phyloP scores from a whole-genome alignment of 169 alveolate species.

The Eimeria brunetti region DNA sequence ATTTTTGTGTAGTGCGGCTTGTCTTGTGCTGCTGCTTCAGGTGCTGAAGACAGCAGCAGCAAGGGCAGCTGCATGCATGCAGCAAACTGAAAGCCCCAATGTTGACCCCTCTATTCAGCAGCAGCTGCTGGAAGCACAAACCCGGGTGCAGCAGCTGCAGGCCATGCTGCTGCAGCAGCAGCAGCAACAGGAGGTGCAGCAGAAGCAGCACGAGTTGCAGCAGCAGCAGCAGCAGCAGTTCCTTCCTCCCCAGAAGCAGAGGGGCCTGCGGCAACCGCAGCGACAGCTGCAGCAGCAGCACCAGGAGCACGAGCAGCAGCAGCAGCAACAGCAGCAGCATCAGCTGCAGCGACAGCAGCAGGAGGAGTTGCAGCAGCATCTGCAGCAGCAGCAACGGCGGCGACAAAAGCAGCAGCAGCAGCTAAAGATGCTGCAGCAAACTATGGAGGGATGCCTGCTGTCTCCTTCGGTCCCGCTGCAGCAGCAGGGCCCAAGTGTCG shows the following conservation, averaged over 20 bases:
- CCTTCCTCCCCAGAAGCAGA: not conserved
- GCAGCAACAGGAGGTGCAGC: not conserved
- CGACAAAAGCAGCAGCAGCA: not conserved
- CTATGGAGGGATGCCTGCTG: not conserved
- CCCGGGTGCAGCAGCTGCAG: slow-evolving; percentile 13
- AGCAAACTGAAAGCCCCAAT: not conserved
- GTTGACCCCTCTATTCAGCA: not conserved
- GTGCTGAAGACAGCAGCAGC: not conserved
- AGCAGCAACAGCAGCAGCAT: slow-evolving; percentile 24
- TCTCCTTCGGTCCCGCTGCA: not conserved
- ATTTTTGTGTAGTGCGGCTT: not conserved
- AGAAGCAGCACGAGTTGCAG: not conserved
- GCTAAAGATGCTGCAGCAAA: not conserved
- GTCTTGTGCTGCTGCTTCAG: not conserved
- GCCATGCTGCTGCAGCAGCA: slow-evolving; percentile 17
- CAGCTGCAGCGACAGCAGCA: slow-evolving; percentile 1
- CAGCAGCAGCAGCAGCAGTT: not conserved
- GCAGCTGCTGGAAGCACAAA: slow-evolving; percentile 33
- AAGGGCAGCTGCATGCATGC: not conserved
- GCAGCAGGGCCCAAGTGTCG: not conserved
- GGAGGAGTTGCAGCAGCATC: not conserved
- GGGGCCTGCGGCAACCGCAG: not conserved
- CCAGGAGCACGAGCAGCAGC: slow-evolving; percentile 26
- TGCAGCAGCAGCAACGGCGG: not conserved
- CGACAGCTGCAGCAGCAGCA: not conserved